These are phyloP conservation scores for Malus orientalis DNA, from an alignment of 306 rosid genomes.

Conservation along the genomic window DNA sequence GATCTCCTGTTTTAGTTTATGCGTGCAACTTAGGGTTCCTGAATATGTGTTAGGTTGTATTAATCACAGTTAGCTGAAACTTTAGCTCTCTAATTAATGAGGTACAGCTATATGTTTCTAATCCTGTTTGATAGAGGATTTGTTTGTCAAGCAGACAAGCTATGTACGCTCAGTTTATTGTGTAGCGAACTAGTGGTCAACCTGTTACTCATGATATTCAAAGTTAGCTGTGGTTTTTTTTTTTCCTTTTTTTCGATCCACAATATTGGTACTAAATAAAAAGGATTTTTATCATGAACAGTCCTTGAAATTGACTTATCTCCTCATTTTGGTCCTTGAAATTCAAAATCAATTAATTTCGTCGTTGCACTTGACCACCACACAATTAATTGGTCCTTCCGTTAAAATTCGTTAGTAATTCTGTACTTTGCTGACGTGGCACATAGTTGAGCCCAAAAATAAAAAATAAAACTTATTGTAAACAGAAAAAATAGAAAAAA, in stretches of 20 bases:
- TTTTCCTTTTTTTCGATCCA: not conserved
- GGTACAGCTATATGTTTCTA: not conserved
- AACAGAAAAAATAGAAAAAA: constrained; percentile 5
- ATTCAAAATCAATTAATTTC: no score
- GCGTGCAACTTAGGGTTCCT: not conserved
- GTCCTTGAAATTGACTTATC: no score
- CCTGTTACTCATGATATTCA: not conserved
- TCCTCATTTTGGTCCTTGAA: no score
- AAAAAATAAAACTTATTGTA: no score
- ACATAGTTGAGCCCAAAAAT: no score
- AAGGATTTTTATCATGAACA: no score
- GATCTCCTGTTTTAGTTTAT: not conserved
- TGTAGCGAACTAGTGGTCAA: not conserved
- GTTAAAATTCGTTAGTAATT: no score
- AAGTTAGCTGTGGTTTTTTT: not conserved
- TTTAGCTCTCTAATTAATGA: not conserved
- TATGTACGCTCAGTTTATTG: not conserved
- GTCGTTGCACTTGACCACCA: no score
- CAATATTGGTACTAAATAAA: not conserved
- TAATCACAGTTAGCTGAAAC: not conserved
- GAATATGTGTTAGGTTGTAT: not conserved
- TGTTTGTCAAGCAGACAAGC: not conserved
- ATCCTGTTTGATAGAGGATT: not conserved
- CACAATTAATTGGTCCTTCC: no score
- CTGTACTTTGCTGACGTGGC: no score